Percentiles rank a stretch among this genome's conserved stretches.
Evolutionary conservation across 306 rosid genomes (phyloP).

Genomic region (Arachis hypogaea): DNA sequence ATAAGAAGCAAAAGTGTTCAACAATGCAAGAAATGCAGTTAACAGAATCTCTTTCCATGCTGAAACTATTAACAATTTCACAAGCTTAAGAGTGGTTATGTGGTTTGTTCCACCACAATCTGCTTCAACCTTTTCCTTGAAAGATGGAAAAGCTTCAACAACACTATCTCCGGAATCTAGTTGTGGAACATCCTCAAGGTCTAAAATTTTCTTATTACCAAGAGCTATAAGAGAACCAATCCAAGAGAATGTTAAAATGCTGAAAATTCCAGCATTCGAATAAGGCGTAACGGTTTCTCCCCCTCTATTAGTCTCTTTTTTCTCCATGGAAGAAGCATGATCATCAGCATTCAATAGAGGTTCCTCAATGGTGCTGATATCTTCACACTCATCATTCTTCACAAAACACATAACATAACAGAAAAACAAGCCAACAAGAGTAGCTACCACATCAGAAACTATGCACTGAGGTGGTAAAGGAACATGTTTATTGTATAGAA

Average conservation of each 20-base stretch:
- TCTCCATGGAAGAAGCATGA: not conserved
- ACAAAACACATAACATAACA: slow-evolving; percentile 25
- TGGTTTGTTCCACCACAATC: not conserved
- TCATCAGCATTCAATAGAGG: slow-evolving; percentile 19
- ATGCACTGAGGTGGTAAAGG: slow-evolving; percentile 4
- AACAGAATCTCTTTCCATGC: slow-evolving; percentile 35
- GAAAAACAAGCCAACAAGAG: slow-evolving; percentile 26
- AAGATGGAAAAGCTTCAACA: slow-evolving; percentile 33
- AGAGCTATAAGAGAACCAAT: slow-evolving; percentile 35
- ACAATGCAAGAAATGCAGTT: slow-evolving; percentile 15
- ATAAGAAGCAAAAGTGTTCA: slow-evolving; percentile 34
- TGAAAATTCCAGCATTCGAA: slow-evolving; percentile 42
- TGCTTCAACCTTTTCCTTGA: slow-evolving; percentile 29
- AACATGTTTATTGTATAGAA: not conserved
- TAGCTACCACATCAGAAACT: slow-evolving; percentile 30
- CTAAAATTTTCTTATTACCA: slow-evolving; percentile 41
- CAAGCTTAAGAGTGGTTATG: slow-evolving; percentile 32
- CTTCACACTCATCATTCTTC: not conserved
- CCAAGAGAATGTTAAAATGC: slow-evolving; percentile 44
- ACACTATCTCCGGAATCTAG: slow-evolving; percentile 27
- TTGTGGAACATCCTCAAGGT: slow-evolving; percentile 40
- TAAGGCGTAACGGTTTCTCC: slow-evolving; percentile 36
- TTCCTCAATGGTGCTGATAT: slow-evolving; percentile 7
- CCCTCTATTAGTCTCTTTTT: slow-evolving; percentile 11
- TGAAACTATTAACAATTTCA: slow-evolving; percentile 27